These are phyloP conservation scores for Cystobasidium slooffiae DNA, from an alignment of 1,284 basidiomycete species.

Conservation along the genomic window DNA sequence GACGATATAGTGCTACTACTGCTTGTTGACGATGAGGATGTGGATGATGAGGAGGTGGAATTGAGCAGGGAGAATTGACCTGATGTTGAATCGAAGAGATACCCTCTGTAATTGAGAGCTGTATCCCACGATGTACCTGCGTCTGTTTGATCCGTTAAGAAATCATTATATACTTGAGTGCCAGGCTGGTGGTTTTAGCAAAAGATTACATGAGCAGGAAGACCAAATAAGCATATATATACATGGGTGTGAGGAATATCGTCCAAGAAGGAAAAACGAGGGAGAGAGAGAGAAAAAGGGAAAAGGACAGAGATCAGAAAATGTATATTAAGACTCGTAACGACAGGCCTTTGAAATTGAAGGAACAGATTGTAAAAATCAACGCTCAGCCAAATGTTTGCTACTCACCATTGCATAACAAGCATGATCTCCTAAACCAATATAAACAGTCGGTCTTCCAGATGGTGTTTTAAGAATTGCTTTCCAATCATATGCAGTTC, in stretches of 20 bases:
- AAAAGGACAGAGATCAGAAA: too few species aligned
- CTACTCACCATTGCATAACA: slow-evolving; percentile 26
- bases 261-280: too few species aligned
- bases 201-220: too few species aligned
- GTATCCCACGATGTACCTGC: slow-evolving; percentile 34
- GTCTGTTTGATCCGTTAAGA: slow-evolving; percentile 24
- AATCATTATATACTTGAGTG: slow-evolving; percentile 10
- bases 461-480: neutral
- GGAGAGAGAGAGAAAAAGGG: too few species aligned
- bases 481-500: slow-evolving; percentile 26
- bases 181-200: slow-evolving; percentile 17
- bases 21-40: neutral
- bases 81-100: slow-evolving; percentile 20
- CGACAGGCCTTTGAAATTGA: too few species aligned
- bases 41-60: neutral
- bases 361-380: too few species aligned
- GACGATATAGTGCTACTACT: neutral
- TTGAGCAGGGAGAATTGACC: slow-evolving; percentile 1
- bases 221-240: too few species aligned
- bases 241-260: too few species aligned
- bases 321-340: too few species aligned
- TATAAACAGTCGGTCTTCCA: slow-evolving; percentile 20
- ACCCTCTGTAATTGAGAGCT: slow-evolving; percentile 34
- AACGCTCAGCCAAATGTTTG: too few species aligned
- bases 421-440: slow-evolving; percentile 29